Evolutionary conservation across 2,329 filamentous ascomycete genomes (phyloP).

Genomic region (Fusarium fracticaudum): DNA sequence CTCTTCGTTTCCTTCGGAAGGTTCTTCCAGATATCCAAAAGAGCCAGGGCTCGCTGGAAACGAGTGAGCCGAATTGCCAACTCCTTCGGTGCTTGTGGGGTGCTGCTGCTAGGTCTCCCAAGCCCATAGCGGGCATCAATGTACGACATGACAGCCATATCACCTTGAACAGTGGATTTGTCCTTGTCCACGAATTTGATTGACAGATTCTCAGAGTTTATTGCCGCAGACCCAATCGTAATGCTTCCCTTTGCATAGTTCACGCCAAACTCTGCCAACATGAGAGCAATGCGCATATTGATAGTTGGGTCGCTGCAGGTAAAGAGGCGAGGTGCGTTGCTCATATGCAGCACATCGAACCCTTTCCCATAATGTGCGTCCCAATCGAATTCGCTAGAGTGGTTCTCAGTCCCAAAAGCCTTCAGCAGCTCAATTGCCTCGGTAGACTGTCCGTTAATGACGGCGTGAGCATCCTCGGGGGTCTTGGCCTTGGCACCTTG

Average conservation of each 20-base stretch:
- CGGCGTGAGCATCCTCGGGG: slow-evolving; percentile 64
- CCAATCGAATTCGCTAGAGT: slow-evolving; percentile 78
- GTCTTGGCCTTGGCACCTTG: slow-evolving; percentile 83
- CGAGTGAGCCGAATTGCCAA: slow-evolving; percentile 52
- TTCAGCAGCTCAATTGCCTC: slow-evolving; percentile 75
- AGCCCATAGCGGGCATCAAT: slow-evolving; percentile 63
- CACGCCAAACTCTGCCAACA: slow-evolving; percentile 60
- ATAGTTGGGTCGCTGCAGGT: slow-evolving; percentile 56
- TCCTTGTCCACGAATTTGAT: slow-evolving; percentile 68
- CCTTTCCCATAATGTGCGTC: slow-evolving; percentile 77
- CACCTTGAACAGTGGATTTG: slow-evolving; percentile 59
- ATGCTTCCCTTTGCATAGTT: slow-evolving; percentile 58
- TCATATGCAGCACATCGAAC: slow-evolving; percentile 83
- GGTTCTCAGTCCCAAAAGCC: slow-evolving; percentile 89
- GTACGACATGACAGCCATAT: slow-evolving; percentile 66
- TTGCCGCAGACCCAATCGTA: slow-evolving; percentile 30
- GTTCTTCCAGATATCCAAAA: slow-evolving; percentile 51
- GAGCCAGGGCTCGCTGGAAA: slow-evolving; percentile 52
- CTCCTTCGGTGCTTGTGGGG: slow-evolving; percentile 38
- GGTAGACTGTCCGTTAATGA: slow-evolving; percentile 74
- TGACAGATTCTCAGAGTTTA: slow-evolving; percentile 12
- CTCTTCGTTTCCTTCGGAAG: slow-evolving; percentile 2
- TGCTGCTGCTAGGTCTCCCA: slow-evolving; percentile 40
- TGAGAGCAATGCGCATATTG: slow-evolving; percentile 61
- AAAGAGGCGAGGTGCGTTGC: slow-evolving; percentile 61